A percentile compares a stretch with the other conserved stretches of the same genome.
Conservation (phyloP, 495 filamentous ascomycete genomes). For the Xylaria bambusicola region DNA sequence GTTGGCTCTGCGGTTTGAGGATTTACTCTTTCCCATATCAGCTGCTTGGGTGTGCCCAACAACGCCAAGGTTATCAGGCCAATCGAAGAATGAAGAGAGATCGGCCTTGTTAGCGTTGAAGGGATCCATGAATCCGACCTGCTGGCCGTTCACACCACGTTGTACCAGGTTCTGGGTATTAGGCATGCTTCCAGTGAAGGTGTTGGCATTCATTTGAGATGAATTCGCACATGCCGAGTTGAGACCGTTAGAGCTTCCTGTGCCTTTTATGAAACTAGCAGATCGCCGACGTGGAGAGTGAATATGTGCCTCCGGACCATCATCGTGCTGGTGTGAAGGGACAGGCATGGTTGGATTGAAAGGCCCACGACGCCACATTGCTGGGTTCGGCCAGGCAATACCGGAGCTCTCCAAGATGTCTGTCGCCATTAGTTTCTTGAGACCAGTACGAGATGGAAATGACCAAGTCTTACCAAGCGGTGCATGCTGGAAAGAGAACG, state of each 20-base stretch:
- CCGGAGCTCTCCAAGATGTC: constrained; percentile 72
- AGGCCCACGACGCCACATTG: constrained; percentile 64
- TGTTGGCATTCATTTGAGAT: constrained; percentile 20
- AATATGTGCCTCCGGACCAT: constrained; percentile 43
- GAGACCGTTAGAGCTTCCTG: constrained; percentile 15
- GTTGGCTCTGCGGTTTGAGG: constrained; percentile 23
- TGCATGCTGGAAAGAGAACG: constrained; percentile 86
- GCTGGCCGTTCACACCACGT: constrained; percentile 21
- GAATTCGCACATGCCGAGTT: constrained; percentile 20
- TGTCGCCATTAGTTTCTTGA: constrained; percentile 27
- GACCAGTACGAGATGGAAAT: constrained; percentile 7
- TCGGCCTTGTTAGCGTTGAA: constrained; percentile 37
- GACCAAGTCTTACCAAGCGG: constrained; percentile 60
- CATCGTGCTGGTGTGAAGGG: constrained; percentile 42
- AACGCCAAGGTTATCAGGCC: constrained; percentile 31
- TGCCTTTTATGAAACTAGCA: constrained; percentile 26
- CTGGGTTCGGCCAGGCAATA: constrained; percentile 82
- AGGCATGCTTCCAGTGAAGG: constrained; percentile 29
- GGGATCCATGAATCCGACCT: constrained; percentile 35
- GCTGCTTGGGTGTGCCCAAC: constrained; percentile 21
- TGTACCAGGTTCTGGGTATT: constrained; percentile 27
- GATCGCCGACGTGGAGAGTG: constrained; percentile 43
- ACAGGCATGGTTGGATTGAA: constrained; percentile 39
- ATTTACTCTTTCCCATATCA: constrained; percentile 25
- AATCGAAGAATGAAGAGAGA: constrained; percentile 37